Evolutionary conservation across 2,329 filamentous ascomycete species (phyloP), one percentile per base, ranked within the genome.

Genomic region (Fusarium sp.): DNA sequence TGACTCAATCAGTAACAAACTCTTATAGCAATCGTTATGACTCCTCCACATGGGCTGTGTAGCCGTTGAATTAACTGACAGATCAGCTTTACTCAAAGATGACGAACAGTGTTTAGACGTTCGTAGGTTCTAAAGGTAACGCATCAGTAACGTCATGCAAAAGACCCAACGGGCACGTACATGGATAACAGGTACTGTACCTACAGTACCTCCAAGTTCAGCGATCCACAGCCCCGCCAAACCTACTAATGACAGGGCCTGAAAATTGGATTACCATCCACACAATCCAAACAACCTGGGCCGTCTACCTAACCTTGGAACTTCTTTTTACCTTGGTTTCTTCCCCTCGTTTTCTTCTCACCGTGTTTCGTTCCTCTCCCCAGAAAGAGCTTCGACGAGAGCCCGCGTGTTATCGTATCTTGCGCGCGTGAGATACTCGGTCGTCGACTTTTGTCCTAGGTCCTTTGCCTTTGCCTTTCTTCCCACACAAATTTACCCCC

Each of bases 221-320:
- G 34, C 25, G 62, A 57, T 56, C 63, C 63, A 66, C 77, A 78
- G 77, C 76, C 78, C 68, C 40, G 48, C 63, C 62, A 67, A 66
- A 66, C 62, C 62, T 66, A 62, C 49, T 53, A 53, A 53, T 66
- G 62, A 43, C 62, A 66, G 63, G 63, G 56, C 63, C 62, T 55
- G 63, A 66, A 66, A 66, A 66, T 66, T 69, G 65, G 66, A 69
- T 69, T 69, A 69, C 66, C 66, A 69, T 62, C 59, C 61, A 62
- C 66, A 69, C 63, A 66, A 66, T 53, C 48, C 40, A 62, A 62
- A 40, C 57, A 58, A 30, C 49, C 57, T 27, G 12, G 30, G 49
- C 65, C 18, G 34, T 38, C 34, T 29, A 29, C 27, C 59, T 40
- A 58, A 65, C 51, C 62, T 60, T 71, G 57, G 43, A 65, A 69